A percentile compares a stretch with the other conserved stretches of the same genome.
Evolutionary conservation across 768 basidiomycete species (phyloP).

Genomic region (Galerina sulciceps): DNA sequence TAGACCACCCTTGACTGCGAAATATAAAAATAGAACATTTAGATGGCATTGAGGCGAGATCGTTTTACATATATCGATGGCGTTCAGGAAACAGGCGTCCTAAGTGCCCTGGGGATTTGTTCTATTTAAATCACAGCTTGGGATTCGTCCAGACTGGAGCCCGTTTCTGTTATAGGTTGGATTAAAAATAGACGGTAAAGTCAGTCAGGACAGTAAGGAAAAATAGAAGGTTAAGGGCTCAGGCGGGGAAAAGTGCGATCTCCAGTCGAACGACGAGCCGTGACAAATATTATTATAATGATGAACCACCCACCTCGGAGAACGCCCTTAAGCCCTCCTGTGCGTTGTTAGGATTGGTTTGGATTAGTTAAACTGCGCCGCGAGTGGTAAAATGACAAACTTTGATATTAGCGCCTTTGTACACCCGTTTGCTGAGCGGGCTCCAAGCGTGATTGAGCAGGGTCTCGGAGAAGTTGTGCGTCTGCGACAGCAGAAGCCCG

Average conservation of each 20-base stretch:
- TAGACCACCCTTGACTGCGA: background rate
- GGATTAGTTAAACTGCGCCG: background rate
- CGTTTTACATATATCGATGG: background rate
- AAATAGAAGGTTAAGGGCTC: background rate
- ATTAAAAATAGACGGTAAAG: background rate
- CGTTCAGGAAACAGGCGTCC: background rate
- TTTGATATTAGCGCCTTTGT: slow-evolving; percentile 71
- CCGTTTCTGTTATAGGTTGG: slow-evolving; percentile 33
- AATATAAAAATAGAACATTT: background rate
- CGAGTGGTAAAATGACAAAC: slow-evolving; percentile 9
- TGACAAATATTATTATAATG: too few species aligned
- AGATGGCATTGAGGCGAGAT: background rate
- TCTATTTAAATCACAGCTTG: slow-evolving; percentile 45
- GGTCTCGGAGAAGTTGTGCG: slow-evolving; percentile 54
- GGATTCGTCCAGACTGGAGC: slow-evolving; percentile 62
- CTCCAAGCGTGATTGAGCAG: slow-evolving; percentile 50
- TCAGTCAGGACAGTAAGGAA: background rate
- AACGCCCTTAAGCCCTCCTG: slow-evolving; percentile 79
- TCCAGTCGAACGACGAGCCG: background rate
- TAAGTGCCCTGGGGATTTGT: background rate
- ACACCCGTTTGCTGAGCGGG: slow-evolving; percentile 54
- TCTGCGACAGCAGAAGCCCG: slow-evolving; percentile 61
- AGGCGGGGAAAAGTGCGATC: background rate
- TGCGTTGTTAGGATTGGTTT: slow-evolving; percentile 10
- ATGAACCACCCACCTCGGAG: slow-evolving; percentile 49